phyloP scores from a whole-genome alignment of 306 rosid genomes.

The Hippophae rhamnoides region DNA sequence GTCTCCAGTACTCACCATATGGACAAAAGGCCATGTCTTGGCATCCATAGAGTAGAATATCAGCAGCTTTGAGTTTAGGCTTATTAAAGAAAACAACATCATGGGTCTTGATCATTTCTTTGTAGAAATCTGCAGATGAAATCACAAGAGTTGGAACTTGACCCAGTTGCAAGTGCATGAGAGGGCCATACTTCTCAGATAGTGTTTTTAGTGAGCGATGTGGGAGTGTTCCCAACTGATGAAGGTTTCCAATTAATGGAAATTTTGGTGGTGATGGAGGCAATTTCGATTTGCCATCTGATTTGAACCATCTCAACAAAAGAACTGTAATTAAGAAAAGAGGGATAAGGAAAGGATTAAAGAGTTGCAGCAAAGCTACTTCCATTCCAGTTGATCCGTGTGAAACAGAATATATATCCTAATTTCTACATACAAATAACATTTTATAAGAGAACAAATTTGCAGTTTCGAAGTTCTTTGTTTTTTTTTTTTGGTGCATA shows the following conservation, averaged over 20 bases:
- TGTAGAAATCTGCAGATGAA: conserved; percentile 31
- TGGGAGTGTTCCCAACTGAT: conserved; percentile 31
- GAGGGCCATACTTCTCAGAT: conserved; percentile 16
- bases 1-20: conserved; percentile 32
- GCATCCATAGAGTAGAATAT: conserved; percentile 12
- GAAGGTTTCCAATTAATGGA: conserved; percentile 44
- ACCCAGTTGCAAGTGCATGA: conserved; percentile 39
- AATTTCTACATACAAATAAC: too few species aligned
- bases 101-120: conserved; percentile 31
- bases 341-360: too few species aligned
- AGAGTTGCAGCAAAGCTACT: too few species aligned
- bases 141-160: conserved; percentile 20
- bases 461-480: too few species aligned
- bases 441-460: too few species aligned
- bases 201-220: conserved; percentile 28
- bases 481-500: too few species aligned
- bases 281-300: conserved; percentile 1
- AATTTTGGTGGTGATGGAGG: conserved; percentile 45
- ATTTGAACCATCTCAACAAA: too few species aligned
- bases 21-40: conserved; percentile 13
- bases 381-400: too few species aligned
- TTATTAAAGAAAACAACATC: conserved; percentile 10
- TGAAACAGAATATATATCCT: too few species aligned
- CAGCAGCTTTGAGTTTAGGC: conserved; percentile 6
- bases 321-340: too few species aligned